Conservation (phyloP, 1,139 yeast species). For the Sugiyamaella pinicola region DNA sequence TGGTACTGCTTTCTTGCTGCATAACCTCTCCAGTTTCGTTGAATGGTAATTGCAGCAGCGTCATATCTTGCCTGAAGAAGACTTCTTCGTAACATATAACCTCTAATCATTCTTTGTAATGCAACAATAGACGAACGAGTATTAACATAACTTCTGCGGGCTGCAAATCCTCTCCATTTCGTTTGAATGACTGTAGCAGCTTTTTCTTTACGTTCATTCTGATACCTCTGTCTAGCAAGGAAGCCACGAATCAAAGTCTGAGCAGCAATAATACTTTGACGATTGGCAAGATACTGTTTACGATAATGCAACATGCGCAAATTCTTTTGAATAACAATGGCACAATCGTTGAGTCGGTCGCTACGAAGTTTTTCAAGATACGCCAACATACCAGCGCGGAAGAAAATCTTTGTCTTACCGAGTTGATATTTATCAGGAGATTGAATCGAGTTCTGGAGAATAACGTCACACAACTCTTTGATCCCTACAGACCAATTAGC, state of each 20-base stretch:
- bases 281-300: constrained; percentile 57
- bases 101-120: constrained; percentile 72
- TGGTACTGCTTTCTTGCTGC: constrained; percentile 52
- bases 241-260: constrained; percentile 71
- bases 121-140: constrained; percentile 56
- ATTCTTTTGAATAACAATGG: constrained; percentile 84
- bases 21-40: constrained; percentile 65
- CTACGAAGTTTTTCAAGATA: constrained; percentile 81
- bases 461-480: constrained; percentile 64
- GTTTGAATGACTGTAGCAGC: constrained; percentile 81
- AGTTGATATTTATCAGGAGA: constrained; percentile 70
- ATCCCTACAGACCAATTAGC: constrained; percentile 62
- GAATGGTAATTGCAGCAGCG: constrained; percentile 69
- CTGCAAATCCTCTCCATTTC: constrained; percentile 62
- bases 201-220: constrained; percentile 56
- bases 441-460: constrained; percentile 65
- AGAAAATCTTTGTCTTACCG: constrained; percentile 80
- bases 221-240: constrained; percentile 59
- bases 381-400: constrained; percentile 93
- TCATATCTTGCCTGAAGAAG: constrained; percentile 53
- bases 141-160: constrained; percentile 51
- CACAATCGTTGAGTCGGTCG: constrained; percentile 74
- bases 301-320: constrained; percentile 69
- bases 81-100: constrained; percentile 57
- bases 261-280: constrained; percentile 55